A percentile compares a stretch with the other conserved stretches of the same genome.
Conservation (phyloP, 805 yeast species). For the Lachancea kluyveri region DNA sequence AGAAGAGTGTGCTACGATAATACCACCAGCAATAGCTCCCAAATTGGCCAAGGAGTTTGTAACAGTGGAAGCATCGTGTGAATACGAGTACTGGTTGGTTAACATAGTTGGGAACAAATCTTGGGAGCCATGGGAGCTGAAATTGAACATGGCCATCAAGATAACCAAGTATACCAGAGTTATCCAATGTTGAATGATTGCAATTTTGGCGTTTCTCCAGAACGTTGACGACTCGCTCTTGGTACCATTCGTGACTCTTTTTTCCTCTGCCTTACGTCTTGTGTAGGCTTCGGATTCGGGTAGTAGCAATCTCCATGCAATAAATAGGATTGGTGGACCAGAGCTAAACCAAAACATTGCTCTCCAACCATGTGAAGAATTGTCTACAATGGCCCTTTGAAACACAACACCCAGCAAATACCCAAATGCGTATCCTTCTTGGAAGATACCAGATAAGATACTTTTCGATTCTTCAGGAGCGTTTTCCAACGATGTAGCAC, state of each 20-base stretch:
- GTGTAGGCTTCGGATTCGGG: constrained; percentile 51
- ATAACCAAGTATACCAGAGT: constrained; percentile 49
- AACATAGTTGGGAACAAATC: constrained; percentile 66
- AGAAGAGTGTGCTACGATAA: constrained; percentile 55
- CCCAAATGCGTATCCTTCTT: constrained; percentile 76
- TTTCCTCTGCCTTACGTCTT: constrained; percentile 33
- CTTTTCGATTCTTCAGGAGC: constrained; percentile 56
- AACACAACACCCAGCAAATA: constrained; percentile 59
- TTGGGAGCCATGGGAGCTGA: constrained; percentile 70
- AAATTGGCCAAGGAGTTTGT: constrained; percentile 58
- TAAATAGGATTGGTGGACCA: constrained; percentile 43
- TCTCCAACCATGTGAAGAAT: constrained; percentile 52
- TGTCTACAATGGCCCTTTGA: constrained; percentile 55
- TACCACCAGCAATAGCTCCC: constrained; percentile 68
- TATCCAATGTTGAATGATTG: constrained; percentile 49
- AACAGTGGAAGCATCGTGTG: constrained; percentile 45
- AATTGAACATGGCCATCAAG: constrained; percentile 62
- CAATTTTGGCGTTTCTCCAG: constrained; percentile 28
- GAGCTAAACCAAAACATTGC: constrained; percentile 65
- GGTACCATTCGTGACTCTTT: constrained; percentile 22
- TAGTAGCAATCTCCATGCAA: constrained; percentile 36
- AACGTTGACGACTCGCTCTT: constrained; percentile 30
- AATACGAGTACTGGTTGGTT: constrained; percentile 43
- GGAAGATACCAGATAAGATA: constrained; percentile 60
- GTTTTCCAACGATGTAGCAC: constrained; percentile 62